phyloP scores from a whole-genome alignment of 2,329 filamentous ascomycete genomes.

The Penicillium sp. region DNA sequence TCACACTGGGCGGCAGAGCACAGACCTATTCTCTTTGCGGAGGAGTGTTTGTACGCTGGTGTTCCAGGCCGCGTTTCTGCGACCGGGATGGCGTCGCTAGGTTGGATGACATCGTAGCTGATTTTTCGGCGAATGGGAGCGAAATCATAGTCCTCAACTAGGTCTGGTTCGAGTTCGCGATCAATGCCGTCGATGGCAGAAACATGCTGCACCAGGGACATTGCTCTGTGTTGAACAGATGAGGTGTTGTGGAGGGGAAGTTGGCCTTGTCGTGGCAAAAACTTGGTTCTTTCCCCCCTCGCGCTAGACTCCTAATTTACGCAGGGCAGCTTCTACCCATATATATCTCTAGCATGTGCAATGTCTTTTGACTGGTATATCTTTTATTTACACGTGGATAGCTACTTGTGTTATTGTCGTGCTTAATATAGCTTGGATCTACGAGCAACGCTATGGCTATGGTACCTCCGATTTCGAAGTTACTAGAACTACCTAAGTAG shows the following conservation, averaged over 20 bases:
- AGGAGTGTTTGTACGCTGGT: slow-evolving; percentile 50
- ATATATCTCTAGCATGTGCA: neutral
- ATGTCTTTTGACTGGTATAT: neutral
- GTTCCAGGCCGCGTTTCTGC: slow-evolving; percentile 43
- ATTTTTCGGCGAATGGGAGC: slow-evolving; percentile 24
- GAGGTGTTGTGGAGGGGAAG: neutral
- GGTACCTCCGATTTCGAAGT: neutral
- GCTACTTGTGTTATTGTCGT: neutral
- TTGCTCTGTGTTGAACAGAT: slow-evolving; percentile 23
- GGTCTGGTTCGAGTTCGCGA: slow-evolving; percentile 33
- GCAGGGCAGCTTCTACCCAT: neutral
- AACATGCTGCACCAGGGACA: slow-evolving; percentile 53
- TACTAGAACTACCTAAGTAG: neutral
- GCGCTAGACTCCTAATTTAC: too few species aligned
- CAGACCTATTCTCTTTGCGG: slow-evolving; percentile 32
- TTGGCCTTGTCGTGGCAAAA: neutral
- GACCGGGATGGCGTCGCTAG: slow-evolving; percentile 23
- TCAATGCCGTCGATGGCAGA: slow-evolving; percentile 49
- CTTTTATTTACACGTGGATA: neutral
- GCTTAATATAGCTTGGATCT: neutral
- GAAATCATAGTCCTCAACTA: slow-evolving; percentile 14
- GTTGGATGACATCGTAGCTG: slow-evolving; percentile 45
- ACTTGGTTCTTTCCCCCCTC: neutral
- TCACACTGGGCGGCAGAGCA: neutral
- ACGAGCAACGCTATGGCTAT: neutral